Base-by-base conservation (phyloP, 768 basidiomycete genomes). In the Kwoniella sp. region DNA sequence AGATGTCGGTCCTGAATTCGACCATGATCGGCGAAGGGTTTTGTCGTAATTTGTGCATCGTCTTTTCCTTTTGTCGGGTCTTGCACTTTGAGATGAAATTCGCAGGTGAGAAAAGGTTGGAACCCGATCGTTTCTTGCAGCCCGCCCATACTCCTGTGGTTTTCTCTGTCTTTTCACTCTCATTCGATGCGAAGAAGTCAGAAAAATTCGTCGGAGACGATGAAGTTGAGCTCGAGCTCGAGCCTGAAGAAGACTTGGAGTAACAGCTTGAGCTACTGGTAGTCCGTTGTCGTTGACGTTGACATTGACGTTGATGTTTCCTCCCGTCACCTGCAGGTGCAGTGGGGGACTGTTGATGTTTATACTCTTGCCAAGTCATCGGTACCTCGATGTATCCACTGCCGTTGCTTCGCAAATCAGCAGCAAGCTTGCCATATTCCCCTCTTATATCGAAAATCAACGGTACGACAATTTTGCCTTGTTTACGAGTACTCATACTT, bases 1-100 rank as follows among this genome's bases (percentile, higher is more conserved):
- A 69, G 21, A 69, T 62, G 40, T 73, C 71, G 21, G 48, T 51
- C 12, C 64, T 29, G 48, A 70, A 68, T 10, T 66, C 54, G 9
- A 70, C 62, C 19, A 70, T 25, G 5, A 69, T 59, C 2, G 63
- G 68, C 33, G 57, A 51, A 24, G 70, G 70, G 19, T 67, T 48
- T 22, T 57, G 21, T 48, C 27, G 4, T 7, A 36, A 26, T 40
- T 26, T 55, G 10, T 37, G 7, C 19, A 55, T 40, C 24, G 33
- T 37, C 29, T 26, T 27, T 30, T 54, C 24, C 21, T 54, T 26
- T 10, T 44, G 40, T 44, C 40, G 7, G 3, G 40, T 19, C 17
- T 44, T 6, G 40, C 10, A 44, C 17, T 19, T 44, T 6, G 40
- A 44, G 40, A 44, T 44, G 40, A 44, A 44, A 9, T 15, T 9